Evolutionary conservation across 2,329 filamentous ascomycete species (phyloP), one percentile per base, ranked within the genome.

Genomic region (Colletotrichum melonis): DNA sequence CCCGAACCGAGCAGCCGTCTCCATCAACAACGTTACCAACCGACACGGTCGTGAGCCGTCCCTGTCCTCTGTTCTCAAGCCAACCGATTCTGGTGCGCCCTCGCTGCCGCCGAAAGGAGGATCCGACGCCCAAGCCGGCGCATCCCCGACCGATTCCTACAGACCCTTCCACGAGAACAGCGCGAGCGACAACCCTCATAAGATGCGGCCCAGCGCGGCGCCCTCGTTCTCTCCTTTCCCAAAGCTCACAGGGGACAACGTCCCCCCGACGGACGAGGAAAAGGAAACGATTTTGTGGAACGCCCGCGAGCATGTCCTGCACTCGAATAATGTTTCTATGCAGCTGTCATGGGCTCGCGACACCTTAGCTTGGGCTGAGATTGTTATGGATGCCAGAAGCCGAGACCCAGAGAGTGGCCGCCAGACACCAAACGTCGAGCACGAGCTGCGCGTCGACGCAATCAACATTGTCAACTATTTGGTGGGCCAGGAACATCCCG

Each of bases 341-440:
- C 97, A 99, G 85, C 89, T 99, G 79, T 94, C 94, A 74, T 99
- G 97, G 97, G 96, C 97, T 54, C 94, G 97, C 80, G 97, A 98
- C 83, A 93, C 95, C 57, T 88, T 99, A 72, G 91, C 92, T 66
- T 98, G 95, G 87, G 94, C 96, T 38, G 96, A 98, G 79, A 92
- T 95, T 70, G 90, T 94, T 62, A 90, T 92, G 79, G 92, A 97
- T 78, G 92, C 95, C 73, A 91, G 93, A 78, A 86, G 91, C 73
- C 91, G 95, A 70, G 89, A 95, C 56, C 90, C 95, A 6, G 71
- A 73, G 46, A 71, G 71, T 30, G 71, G 71, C n/a, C 71, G 71
- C 52, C 87, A 91, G 42, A 98, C 97, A 0, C 97, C 97, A 14
- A 92, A 92, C 73, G 91, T 95, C 71, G 96, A 98, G 82, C 95